phyloP scores from a whole-genome alignment of 768 basidiomycete species.

The Hirschioporus abietinus region DNA sequence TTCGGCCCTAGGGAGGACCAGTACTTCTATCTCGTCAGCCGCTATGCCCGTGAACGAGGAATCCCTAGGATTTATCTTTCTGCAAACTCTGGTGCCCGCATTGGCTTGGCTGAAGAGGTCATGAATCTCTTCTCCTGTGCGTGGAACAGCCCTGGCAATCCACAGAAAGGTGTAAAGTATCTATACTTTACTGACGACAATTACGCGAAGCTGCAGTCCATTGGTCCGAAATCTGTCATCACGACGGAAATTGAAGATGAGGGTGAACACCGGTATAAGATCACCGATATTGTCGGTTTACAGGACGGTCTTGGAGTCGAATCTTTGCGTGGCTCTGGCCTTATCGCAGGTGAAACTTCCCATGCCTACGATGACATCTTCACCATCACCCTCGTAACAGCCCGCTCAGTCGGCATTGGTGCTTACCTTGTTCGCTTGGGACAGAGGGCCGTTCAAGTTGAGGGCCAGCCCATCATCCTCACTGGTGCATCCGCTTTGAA shows the following conservation, averaged over 20 bases:
- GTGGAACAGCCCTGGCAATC: constrained; percentile 76
- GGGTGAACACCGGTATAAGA: constrained; percentile 87
- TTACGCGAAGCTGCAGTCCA: constrained; percentile 83
- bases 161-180: constrained; percentile 95
- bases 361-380: constrained; percentile 99
- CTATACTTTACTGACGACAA: constrained; percentile 94
- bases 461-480: constrained; percentile 98
- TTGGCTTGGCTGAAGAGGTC: constrained; percentile 92
- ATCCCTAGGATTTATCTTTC: constrained; percentile 96
- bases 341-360: constrained; percentile 98
- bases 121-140: constrained; percentile 84
- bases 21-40: constrained; percentile 92
- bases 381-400: constrained; percentile 98
- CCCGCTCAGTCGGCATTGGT: constrained; percentile 97
- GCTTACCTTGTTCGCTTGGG: constrained; percentile 98
- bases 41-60: constrained; percentile 85
- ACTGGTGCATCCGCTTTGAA: constrained; percentile 96
- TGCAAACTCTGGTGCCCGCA: constrained; percentile 96
- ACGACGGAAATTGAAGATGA: constrained; percentile 81
- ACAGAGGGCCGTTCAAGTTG: constrained; percentile 96
- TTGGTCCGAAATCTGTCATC: constrained; percentile 70
- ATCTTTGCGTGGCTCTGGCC: constrained; percentile 90
- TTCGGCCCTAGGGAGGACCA: constrained; percentile 95
- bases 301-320: constrained; percentile 98
- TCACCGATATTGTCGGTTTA: constrained; percentile 95